Evolutionary conservation across 169 alveolate species (phyloP), one percentile per base, ranked within the genome.

Genomic region (Miamiensis avidus): DNA sequence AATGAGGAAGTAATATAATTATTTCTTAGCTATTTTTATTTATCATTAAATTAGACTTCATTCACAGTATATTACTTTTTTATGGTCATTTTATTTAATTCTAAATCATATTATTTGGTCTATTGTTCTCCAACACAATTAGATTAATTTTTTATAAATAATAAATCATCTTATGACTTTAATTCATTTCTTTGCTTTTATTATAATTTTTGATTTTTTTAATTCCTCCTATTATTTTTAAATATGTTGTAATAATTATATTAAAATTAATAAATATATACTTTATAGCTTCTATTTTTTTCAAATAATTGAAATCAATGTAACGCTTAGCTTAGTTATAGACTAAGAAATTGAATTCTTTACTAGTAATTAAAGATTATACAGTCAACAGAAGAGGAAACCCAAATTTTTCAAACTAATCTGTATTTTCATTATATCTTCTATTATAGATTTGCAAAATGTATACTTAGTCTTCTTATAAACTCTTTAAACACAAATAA

Each of bases 291-390:
- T 31, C 32, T 34, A 65, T 33, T 82, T 82, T 78, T 82, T 82
- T 33, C 74, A 69, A n/a, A 82, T 28, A 74, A 73, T 34, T 4
- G 74, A 82, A 82, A 82, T 82, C 87, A 26, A 82, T 82, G 34
- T 74, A 82, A 33, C 82, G 11, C 74, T 74, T 82, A 32, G 87
- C 87, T 29, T 82, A 26, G 0, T 31, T 82, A 74, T 82, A 82
- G 1, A 82, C 34, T 34, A 73, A 74, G 29, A 34, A 78, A 11
- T 75, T 25, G 27, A 82, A 82, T 30, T 82, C 87, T 1, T n/a
- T 29, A 64, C 78, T 73, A 1, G 87, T 82, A 0, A 72, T 25
- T 34, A 34, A 33, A 1, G 82, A 25, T 34, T 78, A 81, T 0
- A 82, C 29, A 0, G 75, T 31, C 1, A 82, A 32, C 26, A 82